Evolutionary conservation across 495 filamentous ascomycete species (phyloP).

Genomic region (Astrothelium macrocarpum): DNA sequence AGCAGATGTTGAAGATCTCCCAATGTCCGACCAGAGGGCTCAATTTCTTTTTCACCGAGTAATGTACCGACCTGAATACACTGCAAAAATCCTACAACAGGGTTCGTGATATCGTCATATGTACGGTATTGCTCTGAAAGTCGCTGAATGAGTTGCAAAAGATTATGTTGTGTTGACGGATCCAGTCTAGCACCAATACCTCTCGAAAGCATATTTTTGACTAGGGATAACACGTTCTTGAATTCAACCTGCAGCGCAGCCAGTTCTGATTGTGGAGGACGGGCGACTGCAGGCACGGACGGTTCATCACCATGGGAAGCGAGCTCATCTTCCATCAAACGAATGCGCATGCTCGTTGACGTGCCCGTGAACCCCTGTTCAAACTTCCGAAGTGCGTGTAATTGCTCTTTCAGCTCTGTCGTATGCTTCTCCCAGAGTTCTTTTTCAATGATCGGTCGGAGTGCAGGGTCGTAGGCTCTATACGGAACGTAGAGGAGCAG

Average conservation of each 20-base stretch:
- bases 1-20: neutral
- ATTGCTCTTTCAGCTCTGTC: slow-evolving; percentile 45
- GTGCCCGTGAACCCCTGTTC: slow-evolving; percentile 61
- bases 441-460: slow-evolving; percentile 61
- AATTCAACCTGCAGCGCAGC: slow-evolving; percentile 73
- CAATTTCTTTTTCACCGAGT: neutral
- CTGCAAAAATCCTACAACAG: slow-evolving; percentile 70
- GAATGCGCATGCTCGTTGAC: slow-evolving; percentile 48
- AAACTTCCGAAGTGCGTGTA: slow-evolving; percentile 53
- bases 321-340: slow-evolving; percentile 51
- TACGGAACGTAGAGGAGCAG: slow-evolving; percentile 79
- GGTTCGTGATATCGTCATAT: slow-evolving; percentile 76
- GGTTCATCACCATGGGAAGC: slow-evolving; percentile 52
- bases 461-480: slow-evolving; percentile 74
- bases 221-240: slow-evolving; percentile 36
- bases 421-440: slow-evolving; percentile 50
- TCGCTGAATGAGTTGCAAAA: slow-evolving; percentile 55
- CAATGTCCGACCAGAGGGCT: neutral
- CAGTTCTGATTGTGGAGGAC: slow-evolving; percentile 59
- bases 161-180: slow-evolving; percentile 50
- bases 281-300: slow-evolving; percentile 54
- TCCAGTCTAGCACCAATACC: neutral
- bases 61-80: slow-evolving; percentile 42
- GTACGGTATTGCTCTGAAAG: slow-evolving; percentile 56
- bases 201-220: neutral